These are phyloP conservation scores for Pelargonium myrrhifolium DNA, from an alignment of 441 rosid species.

Conservation along the genomic window DNA sequence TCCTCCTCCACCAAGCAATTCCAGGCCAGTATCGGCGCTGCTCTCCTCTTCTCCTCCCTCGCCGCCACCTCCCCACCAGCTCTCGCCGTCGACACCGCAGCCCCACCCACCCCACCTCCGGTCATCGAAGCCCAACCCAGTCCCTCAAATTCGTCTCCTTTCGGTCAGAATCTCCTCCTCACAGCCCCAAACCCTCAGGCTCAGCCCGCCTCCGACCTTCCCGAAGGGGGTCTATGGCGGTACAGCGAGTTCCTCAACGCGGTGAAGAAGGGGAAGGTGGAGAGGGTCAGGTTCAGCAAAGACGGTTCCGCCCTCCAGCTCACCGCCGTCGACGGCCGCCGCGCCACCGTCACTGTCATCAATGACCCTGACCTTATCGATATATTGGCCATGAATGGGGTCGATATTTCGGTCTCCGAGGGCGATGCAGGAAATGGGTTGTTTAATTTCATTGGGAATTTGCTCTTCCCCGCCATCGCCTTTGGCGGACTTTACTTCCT, in stretches of 20 bases:
- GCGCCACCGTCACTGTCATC: constrained; percentile 74
- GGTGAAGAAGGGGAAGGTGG: constrained; percentile 82
- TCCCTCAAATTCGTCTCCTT: constrained; percentile 44
- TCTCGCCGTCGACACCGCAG: constrained; percentile 41
- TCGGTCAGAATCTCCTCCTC: constrained; percentile 51
- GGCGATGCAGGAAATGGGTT: constrained; percentile 80
- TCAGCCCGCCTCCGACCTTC: constrained; percentile 54
- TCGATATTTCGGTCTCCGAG: constrained; percentile 82
- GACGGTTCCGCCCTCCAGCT: constrained; percentile 83
- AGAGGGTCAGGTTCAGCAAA: constrained; percentile 85
- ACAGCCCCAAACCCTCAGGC: constrained; percentile 75
- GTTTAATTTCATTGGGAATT: constrained; percentile 62
- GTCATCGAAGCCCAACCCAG: constrained; percentile 45
- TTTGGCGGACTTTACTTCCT: constrained; percentile 76
- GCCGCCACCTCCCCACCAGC: constrained; percentile 39
- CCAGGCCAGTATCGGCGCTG: constrained; percentile 41
- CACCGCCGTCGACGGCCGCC: constrained; percentile 75
- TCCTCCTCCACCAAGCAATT: constrained; percentile 25
- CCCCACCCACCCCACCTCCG: constrained; percentile 37
- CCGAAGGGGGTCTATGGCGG: constrained; percentile 85
- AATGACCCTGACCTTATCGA: constrained; percentile 92
- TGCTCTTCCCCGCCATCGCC: constrained; percentile 67
- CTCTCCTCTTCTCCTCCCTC: constrained; percentile 47
- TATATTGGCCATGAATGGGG: constrained; percentile 85
- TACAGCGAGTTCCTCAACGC: constrained; percentile 93